phyloP scores from a whole-genome alignment of 345 rosid genomes.

The Schrenkiella parvula region DNA sequence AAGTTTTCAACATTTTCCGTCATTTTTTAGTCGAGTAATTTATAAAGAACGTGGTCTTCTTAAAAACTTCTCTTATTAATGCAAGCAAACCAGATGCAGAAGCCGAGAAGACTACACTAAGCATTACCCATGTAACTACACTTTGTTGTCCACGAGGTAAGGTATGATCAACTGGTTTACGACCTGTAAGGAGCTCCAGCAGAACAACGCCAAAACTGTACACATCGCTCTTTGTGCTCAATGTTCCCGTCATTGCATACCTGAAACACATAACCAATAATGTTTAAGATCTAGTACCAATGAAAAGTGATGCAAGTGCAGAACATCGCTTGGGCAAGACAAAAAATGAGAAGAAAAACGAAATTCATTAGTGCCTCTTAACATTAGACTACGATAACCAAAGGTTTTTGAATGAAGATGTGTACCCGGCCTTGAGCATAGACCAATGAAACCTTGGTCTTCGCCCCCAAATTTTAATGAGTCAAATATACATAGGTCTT shows the following conservation, averaged over 20 bases:
- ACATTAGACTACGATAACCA: neutral
- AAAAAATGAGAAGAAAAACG: neutral
- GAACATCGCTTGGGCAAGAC: neutral
- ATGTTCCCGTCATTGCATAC: slow-evolving; percentile 78
- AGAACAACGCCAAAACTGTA: slow-evolving; percentile 84
- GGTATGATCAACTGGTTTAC: slow-evolving; percentile 86
- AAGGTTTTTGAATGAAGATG: neutral
- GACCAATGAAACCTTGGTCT: no score
- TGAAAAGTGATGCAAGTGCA: neutral
- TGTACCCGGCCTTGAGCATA: no score
- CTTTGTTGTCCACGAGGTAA: slow-evolving; percentile 83
- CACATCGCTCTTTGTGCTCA: slow-evolving; percentile 74
- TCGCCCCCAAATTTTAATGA: no score
- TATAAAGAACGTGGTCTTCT: neutral
- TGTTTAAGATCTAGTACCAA: neutral
- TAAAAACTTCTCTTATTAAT: neutral
- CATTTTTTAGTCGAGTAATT: neutral
- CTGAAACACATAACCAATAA: slow-evolving; percentile 32
- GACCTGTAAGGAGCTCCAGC: slow-evolving; percentile 73
- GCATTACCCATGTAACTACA: slow-evolving; percentile 72
- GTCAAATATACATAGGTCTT: no score
- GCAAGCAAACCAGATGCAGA: neutral
- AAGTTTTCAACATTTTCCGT: neutral
- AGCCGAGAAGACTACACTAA: neutral
- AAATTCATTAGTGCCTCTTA: neutral